phyloP scores from a whole-genome alignment of 495 filamentous ascomycete genomes.

The Aspergillus olivimuriae region DNA sequence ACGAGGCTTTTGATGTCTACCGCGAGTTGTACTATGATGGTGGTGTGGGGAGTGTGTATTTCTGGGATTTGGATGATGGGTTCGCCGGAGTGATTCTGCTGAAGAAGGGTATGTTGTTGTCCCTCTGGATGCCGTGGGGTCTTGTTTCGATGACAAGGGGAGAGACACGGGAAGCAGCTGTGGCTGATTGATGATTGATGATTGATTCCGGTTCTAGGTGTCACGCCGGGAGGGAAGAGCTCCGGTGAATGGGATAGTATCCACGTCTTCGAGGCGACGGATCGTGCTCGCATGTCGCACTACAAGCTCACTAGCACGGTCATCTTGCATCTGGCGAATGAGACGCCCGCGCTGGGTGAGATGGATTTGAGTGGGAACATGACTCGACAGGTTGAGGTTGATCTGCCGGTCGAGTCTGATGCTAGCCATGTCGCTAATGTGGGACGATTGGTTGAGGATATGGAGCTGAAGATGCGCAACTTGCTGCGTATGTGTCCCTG shows the following conservation, averaged over 20 bases:
- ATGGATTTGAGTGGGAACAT: conserved; percentile 96
- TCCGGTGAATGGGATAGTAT: conserved; percentile 95
- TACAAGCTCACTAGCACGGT: conserved; percentile 98
- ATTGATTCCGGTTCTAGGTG: conserved; percentile 41
- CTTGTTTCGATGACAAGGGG: no score
- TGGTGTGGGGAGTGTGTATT: conserved; percentile 89
- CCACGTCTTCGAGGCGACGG: conserved; percentile 94
- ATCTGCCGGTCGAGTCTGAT: conserved; percentile 84
- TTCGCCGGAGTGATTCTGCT: conserved; percentile 94
- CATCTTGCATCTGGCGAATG: conserved; percentile 77
- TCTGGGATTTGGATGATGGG: conserved; percentile 98
- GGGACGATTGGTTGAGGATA: conserved; percentile 92
- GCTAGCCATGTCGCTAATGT: conserved; percentile 94
- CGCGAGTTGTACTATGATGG: conserved; percentile 97
- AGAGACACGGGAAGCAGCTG: no score
- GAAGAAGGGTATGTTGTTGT: conserved; percentile 67
- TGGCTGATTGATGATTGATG: no score
- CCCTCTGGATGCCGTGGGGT: no score
- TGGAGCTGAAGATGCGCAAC: conserved; percentile 99
- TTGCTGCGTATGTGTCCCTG: conserved; percentile 58
- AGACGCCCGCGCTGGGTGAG: conserved; percentile 66
- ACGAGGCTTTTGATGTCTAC: conserved; percentile 96
- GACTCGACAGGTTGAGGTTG: conserved; percentile 90
- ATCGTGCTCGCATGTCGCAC: conserved; percentile 82
- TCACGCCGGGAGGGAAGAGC: conserved; percentile 60